These are phyloP conservation scores for Rhodotorula sp. DNA, from an alignment of 1,284 basidiomycete genomes.

Conservation along the genomic window DNA sequence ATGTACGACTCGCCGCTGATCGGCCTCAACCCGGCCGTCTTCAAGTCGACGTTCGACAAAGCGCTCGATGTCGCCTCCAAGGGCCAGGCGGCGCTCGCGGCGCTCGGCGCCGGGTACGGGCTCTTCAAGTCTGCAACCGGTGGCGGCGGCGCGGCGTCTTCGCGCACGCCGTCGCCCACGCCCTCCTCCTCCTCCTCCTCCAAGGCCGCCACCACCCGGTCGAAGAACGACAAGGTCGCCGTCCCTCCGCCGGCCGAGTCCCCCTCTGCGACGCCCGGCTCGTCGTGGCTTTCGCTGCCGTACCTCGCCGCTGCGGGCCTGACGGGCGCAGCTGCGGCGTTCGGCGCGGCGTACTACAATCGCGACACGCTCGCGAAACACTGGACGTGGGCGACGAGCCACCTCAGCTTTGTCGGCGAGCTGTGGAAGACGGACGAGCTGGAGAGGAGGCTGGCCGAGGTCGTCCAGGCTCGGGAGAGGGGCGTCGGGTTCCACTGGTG, in stretches of 20 bases:
- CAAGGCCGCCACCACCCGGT: not conserved
- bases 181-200: not conserved
- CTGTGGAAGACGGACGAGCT: conserved; percentile 38
- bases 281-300: conserved; percentile 11
- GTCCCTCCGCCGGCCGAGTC: conserved; percentile 14
- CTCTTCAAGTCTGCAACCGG: conserved; percentile 17
- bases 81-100: conserved; percentile 37
- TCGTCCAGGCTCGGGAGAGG: conserved; percentile 16
- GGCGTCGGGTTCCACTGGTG: conserved; percentile 41
- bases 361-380: conserved; percentile 30
- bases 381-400: conserved; percentile 41
- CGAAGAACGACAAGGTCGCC: not conserved
- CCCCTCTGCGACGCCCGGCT: conserved; percentile 12
- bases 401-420: conserved; percentile 41
- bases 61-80: conserved; percentile 30
- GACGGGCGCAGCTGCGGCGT: conserved; percentile 22
- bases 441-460: conserved; percentile 22
- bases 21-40: conserved; percentile 38
- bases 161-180: not conserved
- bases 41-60: conserved; percentile 38
- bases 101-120: conserved; percentile 33
- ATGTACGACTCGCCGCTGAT: conserved; percentile 37
- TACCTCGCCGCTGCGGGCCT: conserved; percentile 22
- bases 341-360: conserved; percentile 36
- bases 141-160: not conserved